Evolutionary conservation across 2,329 filamentous ascomycete species (phyloP), one percentile per base, ranked within the genome.

Genomic region (Colletotrichum godetiae): DNA sequence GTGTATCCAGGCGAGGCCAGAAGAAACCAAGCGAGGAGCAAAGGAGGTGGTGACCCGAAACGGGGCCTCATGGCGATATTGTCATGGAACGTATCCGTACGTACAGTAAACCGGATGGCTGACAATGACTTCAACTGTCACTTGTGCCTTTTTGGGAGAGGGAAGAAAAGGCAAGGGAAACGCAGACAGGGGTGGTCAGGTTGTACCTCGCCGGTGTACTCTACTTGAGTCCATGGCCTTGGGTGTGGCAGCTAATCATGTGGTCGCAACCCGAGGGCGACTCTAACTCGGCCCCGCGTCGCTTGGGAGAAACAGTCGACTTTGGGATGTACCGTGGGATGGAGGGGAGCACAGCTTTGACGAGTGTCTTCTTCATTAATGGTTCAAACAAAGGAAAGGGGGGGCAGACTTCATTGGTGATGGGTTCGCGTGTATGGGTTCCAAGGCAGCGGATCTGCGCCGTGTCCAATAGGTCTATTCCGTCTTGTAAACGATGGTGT

Each of bases 401-500:
- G 31, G 60, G 46, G 7, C 57, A 42, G 37, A 19, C 42, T 49
- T 55, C 19, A 19, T 68, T 49, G 64, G 35, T 53, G 65, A 63
- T 12, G 59, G 52, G n/a, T 58, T 63, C 35, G 42, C 35, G 69
- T 58, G 37, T 46, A 59, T 69, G 59, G 59, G 69, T 60, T 68
- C 64, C 58, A 49, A 55, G 42, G 57, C 46, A 55, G 58, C 33
- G 22, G 42, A 70, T 66, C 67, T 52, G 61, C 67, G 61, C 61
- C 42, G 31, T 12, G n/a, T 42, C 69, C 69, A 72, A 72, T 69
- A 37, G 52, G 53, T 69, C 58, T 8, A 24, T 55, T 19, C 37
- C 33, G 59, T 62, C 8, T 60, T 65, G 57, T 56, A 73, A 65
- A 73, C 60, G 67, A 70, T 73, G 70, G 67, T 70, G 70, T 69